Percentiles rank a stretch among this genome's conserved stretches.
Evolutionary conservation across 441 rosid genomes (phyloP).

Genomic region (Adansonia grandidieri): DNA sequence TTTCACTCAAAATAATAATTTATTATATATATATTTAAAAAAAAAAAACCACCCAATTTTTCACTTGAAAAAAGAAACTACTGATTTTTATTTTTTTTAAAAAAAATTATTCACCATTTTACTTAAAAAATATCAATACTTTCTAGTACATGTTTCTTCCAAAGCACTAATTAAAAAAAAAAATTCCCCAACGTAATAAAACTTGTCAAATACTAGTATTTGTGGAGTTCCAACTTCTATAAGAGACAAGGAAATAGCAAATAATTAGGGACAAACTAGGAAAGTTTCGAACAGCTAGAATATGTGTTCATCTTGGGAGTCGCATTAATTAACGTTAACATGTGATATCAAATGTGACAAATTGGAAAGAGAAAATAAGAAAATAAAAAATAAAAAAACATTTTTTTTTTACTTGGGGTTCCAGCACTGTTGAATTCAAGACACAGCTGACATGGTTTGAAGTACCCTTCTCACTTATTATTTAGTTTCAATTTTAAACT

Average conservation of each 20-base stretch:
- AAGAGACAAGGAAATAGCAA: slow-evolving; percentile 26
- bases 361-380: slow-evolving; percentile 26
- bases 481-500: neutral
- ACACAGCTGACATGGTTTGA: slow-evolving; percentile 27
- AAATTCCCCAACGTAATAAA: no score
- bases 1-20: no score
- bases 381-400: slow-evolving; percentile 2
- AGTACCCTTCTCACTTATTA: neutral
- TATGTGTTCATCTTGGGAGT: slow-evolving; percentile 26
- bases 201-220: no score
- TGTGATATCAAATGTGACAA: slow-evolving; percentile 43
- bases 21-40: no score
- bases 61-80: no score
- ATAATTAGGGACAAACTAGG: slow-evolving; percentile 31
- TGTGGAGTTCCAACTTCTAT: neutral
- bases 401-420: slow-evolving; percentile 16
- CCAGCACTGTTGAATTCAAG: neutral
- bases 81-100: no score
- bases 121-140: no score
- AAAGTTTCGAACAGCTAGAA: slow-evolving; percentile 23
- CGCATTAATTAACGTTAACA: slow-evolving; percentile 32
- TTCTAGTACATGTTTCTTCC: no score
- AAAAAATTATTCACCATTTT: no score
- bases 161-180: no score
- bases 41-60: no score